Percentiles rank a stretch among this genome's conserved stretches.
phyloP scores from a whole-genome alignment of 257 asterid genomes.

The Solanum gracilifrons region DNA sequence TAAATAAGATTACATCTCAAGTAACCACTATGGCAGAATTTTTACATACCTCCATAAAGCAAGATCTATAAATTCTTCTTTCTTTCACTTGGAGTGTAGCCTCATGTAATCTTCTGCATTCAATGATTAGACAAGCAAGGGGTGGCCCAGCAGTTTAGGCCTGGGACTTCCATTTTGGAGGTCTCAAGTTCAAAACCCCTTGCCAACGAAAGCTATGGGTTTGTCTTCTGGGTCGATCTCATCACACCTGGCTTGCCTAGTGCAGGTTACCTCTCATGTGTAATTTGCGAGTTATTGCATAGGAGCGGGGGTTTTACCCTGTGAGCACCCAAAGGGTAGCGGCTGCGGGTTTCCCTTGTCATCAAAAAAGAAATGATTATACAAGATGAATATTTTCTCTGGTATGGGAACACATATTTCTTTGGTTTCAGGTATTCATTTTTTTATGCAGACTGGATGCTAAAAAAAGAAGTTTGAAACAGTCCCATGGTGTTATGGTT shows the following conservation, averaged over 20 bases:
- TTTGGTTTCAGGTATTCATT: not conserved
- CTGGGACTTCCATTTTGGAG: no score
- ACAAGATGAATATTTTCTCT: not conserved
- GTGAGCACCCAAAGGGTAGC: no score
- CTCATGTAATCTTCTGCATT: not conserved
- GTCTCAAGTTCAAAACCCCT: no score
- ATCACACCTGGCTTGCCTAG: no score
- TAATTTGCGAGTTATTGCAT: no score
- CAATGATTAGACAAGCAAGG: not conserved
- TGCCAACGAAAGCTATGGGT: no score
- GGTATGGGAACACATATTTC: not conserved
- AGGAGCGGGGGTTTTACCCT: no score
- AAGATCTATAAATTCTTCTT: not conserved
- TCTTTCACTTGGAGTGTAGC: not conserved
- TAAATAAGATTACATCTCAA: not conserved
- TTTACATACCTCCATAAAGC: not conserved
- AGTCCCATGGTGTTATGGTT: not conserved
- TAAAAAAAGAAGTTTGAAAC: not conserved
- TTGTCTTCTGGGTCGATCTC: no score
- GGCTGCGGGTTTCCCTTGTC: no score
- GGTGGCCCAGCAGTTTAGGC: no score
- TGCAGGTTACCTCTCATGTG: no score
- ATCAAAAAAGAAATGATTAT: not conserved
- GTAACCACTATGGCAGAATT: not conserved
- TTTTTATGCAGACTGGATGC: not conserved